A percentile compares a stretch with the other conserved stretches of the same genome.
Conservation (phyloP, 495 filamentous ascomycete species). For the Glarea lozoyensis region DNA sequence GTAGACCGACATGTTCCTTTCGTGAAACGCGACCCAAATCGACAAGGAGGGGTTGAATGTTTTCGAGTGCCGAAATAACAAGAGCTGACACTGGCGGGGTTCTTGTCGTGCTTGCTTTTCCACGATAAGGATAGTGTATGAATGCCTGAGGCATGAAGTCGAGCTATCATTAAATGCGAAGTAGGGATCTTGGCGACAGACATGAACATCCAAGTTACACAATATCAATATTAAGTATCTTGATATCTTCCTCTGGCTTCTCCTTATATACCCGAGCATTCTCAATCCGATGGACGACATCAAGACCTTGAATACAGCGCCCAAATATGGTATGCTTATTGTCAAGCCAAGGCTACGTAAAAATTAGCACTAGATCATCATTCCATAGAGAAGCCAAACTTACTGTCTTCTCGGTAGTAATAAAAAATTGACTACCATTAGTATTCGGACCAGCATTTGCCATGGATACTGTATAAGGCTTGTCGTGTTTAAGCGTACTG, state of each 20-base stretch:
- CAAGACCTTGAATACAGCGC: conserved; percentile 75
- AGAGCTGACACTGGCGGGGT: neutral
- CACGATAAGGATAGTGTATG: neutral
- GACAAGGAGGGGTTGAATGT: neutral
- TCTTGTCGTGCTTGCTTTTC: too few relatives aligned
- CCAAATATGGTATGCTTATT: conserved; percentile 96
- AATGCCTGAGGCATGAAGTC: neutral
- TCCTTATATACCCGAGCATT: conserved; percentile 89
- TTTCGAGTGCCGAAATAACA: neutral
- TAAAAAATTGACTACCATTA: conserved; percentile 87
- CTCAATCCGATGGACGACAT: conserved; percentile 96
- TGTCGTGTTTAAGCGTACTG: conserved; percentile 83
- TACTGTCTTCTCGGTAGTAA: conserved; percentile 90
- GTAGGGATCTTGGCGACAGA: neutral
- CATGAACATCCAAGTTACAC: conserved; percentile 23
- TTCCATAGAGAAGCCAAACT: conserved; percentile 16
- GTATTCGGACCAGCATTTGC: conserved; percentile 88
- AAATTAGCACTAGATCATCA: neutral
- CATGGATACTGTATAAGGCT: conserved; percentile 93
- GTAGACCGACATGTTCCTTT: neutral
- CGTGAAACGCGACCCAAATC: neutral
- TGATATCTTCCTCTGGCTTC: conserved; percentile 93
- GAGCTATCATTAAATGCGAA: neutral
- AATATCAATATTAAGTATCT: conserved; percentile 84
- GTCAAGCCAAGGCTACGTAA: conserved; percentile 73